Evolutionary conservation across 257 asterid species (phyloP), one percentile per base, ranked within the genome.

Genomic region (Anisodus acutangulus): DNA sequence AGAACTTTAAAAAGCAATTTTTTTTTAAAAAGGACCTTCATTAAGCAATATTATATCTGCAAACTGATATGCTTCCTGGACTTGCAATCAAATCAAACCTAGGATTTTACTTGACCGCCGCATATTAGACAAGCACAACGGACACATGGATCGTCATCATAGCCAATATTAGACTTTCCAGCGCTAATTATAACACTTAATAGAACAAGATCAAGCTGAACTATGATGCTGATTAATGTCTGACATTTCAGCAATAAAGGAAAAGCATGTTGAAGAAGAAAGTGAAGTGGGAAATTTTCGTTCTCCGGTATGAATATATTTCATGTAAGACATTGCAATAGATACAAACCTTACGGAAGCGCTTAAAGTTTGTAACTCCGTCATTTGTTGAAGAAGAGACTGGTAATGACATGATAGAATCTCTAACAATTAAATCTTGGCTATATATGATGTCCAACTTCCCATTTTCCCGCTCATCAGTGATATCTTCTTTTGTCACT

Each of bases 371-470:
- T 72, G 88, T 13, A 22, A 80, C 88, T 35, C 85, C 82, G 67
- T 85, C 89, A 79, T 76, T 78, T 80, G 84, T 58, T 3, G 91
- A 84, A 81, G 90, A 84, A 83, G 5, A 87, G 59, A 82, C 85
- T 54, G 89, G 85, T 82, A 87, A 85, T 9, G 82, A 83, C 63
- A 84, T 11, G 64, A 79, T 87, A 60, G 86, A 81, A 78, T 90
- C 94, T 88, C 94, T 88, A 59, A 92, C 97, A 71, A 96, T 88
- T 67, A 96, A 92, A 83, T 91, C 87, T 88, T 93, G 98, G 92
- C 98, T 92, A 89, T 87, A 94, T 87, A 96, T 90, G 71, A 96
- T n/a, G n/a, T n/a, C n/a, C n/a, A n/a, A n/a, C n/a, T n/a, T 85
- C 85, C 88, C 94, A 90, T 86, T 91, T 80, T 89, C 94, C 26